A percentile compares a stretch with the other conserved stretches of the same genome.
These are phyloP conservation scores for Takakia lepidozioides DNA, from an alignment of 225 moss, liverwort and hornwort species.

Conservation along the genomic window DNA sequence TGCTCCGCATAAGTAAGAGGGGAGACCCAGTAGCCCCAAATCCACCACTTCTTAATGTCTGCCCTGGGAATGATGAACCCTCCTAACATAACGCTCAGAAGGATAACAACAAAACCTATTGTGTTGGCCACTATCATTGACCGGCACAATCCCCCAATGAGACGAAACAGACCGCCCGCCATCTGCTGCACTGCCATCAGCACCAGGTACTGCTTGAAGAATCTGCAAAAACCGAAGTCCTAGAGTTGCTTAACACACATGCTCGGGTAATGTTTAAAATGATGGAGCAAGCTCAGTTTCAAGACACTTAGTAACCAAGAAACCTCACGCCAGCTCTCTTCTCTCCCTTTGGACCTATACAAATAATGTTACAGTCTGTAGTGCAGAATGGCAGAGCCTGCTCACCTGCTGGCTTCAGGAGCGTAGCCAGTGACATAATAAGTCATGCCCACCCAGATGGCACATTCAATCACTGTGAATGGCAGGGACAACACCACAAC, in stretches of 20 bases:
- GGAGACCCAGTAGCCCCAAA: constrained; percentile 74
- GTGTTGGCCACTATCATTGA: constrained; percentile 53
- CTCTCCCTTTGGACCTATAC: too few relatives aligned
- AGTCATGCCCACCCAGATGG: constrained; percentile 23
- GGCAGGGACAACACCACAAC: constrained; percentile 58
- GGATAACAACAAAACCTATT: constrained; percentile 43
- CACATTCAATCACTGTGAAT: constrained; percentile 44
- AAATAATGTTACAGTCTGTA: too few relatives aligned
- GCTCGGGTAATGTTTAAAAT: too few relatives aligned
- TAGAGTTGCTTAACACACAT: too few relatives aligned
- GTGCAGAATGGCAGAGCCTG: too few relatives aligned
- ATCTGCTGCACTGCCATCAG: constrained; percentile 40
- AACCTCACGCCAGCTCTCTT: too few relatives aligned
- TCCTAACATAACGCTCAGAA: constrained; percentile 47
- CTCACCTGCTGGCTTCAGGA: constrained; percentile 22
- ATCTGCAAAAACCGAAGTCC: constrained; percentile 10
- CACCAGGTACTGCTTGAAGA: constrained; percentile 47
- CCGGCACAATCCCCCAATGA: constrained; percentile 59
- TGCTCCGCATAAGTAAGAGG: constrained; percentile 53
- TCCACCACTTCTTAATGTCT: constrained; percentile 53
- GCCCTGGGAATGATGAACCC: constrained; percentile 65
- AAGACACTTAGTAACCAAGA: too few relatives aligned
- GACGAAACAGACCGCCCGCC: constrained; percentile 56
- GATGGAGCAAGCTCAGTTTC: too few relatives aligned
- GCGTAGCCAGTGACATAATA: constrained; percentile 53